These are phyloP conservation scores for Aspergillus fructus DNA, from an alignment of 2,329 filamentous ascomycete species.

Conservation along the genomic window DNA sequence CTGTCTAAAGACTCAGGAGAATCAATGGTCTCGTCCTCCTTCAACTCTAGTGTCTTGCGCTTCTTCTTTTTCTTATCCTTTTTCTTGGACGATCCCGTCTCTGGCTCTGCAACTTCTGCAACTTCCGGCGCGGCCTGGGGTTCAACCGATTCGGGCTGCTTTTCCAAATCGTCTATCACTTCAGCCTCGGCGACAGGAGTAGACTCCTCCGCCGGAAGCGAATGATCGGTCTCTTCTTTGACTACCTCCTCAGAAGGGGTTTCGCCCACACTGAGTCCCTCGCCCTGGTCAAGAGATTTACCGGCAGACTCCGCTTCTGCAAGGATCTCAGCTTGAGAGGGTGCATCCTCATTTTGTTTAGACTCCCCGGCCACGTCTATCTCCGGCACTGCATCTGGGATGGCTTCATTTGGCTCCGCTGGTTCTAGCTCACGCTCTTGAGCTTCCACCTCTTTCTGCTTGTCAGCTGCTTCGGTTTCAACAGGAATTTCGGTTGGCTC, in stretches of 20 bases:
- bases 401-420: neutral
- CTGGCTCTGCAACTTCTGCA: slow-evolving; percentile 11
- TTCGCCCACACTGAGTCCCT: neutral
- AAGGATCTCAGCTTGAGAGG: neutral
- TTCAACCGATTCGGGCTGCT: neutral
- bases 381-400: neutral
- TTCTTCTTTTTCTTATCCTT: slow-evolving; percentile 41
- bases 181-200: neutral
- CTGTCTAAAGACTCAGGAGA: slow-evolving; percentile 12
- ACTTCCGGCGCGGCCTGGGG: neutral
- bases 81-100: slow-evolving; percentile 19
- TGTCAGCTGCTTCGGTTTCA: neutral
- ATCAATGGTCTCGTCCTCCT: slow-evolving; percentile 18
- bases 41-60: slow-evolving; percentile 21
- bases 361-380: neutral
- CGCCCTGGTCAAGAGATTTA: neutral
- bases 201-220: neutral
- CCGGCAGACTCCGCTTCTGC: neutral
- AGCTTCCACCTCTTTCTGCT: neutral
- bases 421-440: too few relatives aligned
- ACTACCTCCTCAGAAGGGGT: neutral
- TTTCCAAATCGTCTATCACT: neutral
- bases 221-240: neutral
- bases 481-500: neutral
- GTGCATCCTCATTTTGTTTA: neutral